Evolutionary conservation across 441 rosid genomes (phyloP), one percentile per base, ranked within the genome.

Genomic region (Adansonia gregorii): DNA sequence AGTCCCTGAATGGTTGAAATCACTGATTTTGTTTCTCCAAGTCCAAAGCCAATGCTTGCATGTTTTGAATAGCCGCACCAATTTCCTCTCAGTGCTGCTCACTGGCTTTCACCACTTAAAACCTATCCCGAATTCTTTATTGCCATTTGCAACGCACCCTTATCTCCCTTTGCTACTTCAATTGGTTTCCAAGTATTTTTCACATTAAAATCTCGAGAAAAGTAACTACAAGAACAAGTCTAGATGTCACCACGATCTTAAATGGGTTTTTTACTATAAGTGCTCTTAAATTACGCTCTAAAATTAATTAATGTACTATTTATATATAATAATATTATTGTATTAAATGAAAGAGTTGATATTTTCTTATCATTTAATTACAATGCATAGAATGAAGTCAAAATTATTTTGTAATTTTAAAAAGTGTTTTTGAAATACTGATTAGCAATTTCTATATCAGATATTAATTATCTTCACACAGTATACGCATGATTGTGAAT

Each of bases 11-110:
- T 64, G 19, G 27, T 73, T 79, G 48, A 54, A 72, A 9, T 54
- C 75, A 54, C 63, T 74, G 84, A 74, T 41, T 31, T 56, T 27
- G 2, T 61, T 24, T 66, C 46, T 2, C 19, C 43, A 11, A 66
- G 35, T 27, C 35, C 39, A 27, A 27, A 27, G 17, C 17, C 45
- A 79, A 74, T 74, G 22, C 73, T 61, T 77, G 58, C 60, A 19
- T 71, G 14, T 12, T 65, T 83, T 81, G 87, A 77, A 79, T 81
- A 77, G 70, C 81, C 41, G 65, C 81, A 81, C 82, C 79, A 35
- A 71, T 27, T 56, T 52, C 39, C 14, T 64, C 63, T 49, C 68
- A 2, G 56, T 69, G 79, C 75, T 69, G 79, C 72, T 64, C 17
- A 70, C 63, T 83, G 24, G n/a, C 39, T 60, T 60, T 60, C 39